Base-by-base conservation (phyloP, 345 rosid species). In the Raphanus raphanistrum region DNA sequence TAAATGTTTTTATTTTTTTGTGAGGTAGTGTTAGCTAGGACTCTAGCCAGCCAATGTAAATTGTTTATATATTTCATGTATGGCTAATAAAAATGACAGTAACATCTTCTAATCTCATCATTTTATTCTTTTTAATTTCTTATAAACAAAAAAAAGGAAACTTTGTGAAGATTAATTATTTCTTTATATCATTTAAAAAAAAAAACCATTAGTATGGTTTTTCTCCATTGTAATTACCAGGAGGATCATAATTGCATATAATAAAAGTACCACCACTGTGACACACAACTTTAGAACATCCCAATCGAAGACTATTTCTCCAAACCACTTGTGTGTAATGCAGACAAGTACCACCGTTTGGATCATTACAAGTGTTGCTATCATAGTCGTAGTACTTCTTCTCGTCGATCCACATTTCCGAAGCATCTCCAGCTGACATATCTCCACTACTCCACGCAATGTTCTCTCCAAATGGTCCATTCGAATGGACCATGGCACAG, bases 221-320 rank as follows among this genome's bases (percentile, higher is more conserved):
- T 82, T 86, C 50, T 8, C 89, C 89, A 0, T 2, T 50, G 17
- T 50, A 50, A n/a, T 50, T 50, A n/a, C 55, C 55, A 0, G 81
- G 87, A 61, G 90, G 89, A 59, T 83, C 86, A 63, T 90, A 87
- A 84, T 85, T 90, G 66, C 95, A 92, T 4, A 35, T 43, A 11
- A 90, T 83, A 55, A 88, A 84, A 58, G 87, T 84, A 61, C 87
- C 87, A 11, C 90, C 91, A 68, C 61, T 78, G 68, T 64, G 68
- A 82, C 97, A 91, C 43, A 13, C 71, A 12, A 85, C 89, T 84
- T 85, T 87, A 50, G 92, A 90, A 36, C 84, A 82, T 45, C 80
- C 84, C 26, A 82, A 17, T 3, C 73, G 66, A 36, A 78, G 62
- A 0, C 57, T 35, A 68, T 66, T 64, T 62, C 16, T 65, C 77